Evolutionary conservation across 2,329 filamentous ascomycete species (phyloP).

Genomic region (Orbilia brochopaga): DNA sequence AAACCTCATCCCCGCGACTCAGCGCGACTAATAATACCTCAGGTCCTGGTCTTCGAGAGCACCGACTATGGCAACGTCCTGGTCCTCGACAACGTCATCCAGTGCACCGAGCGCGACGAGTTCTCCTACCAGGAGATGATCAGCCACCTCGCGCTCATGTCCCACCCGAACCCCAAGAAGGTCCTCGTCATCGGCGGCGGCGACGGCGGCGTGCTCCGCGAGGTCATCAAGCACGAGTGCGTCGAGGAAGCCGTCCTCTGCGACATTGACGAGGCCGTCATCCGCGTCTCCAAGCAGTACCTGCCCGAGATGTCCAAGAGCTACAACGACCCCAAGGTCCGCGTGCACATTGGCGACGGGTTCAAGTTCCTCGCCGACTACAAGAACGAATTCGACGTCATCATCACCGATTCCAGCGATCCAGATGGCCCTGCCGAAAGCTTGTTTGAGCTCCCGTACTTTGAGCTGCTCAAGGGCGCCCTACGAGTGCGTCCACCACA

Average conservation of each 20-base stretch:
- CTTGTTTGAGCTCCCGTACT: constrained; percentile 98
- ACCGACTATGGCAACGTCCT: constrained; percentile 95
- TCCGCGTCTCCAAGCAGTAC: constrained; percentile 97
- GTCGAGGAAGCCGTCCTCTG: constrained; percentile 96
- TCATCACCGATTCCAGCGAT: constrained; percentile 98
- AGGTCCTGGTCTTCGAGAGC: constrained; percentile 92
- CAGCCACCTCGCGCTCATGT: constrained; percentile 96
- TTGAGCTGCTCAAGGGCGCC: constrained; percentile 87
- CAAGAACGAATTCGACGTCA: constrained; percentile 98
- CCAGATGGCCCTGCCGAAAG: constrained; percentile 95
- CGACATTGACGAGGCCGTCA: constrained; percentile 99
- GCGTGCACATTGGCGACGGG: constrained; percentile 90
- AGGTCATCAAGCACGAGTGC: constrained; percentile 98
- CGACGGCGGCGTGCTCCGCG: constrained; percentile 94
- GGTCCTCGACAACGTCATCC: constrained; percentile 98
- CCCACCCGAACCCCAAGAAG: constrained; percentile 97
- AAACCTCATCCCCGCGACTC: neutral
- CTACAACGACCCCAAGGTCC: constrained; percentile 91
- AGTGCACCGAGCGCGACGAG: constrained; percentile 97
- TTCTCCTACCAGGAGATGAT: constrained; percentile 99
- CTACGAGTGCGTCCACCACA: constrained; percentile 49
- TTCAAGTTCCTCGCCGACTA: constrained; percentile 98
- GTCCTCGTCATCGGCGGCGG: constrained; percentile 97
- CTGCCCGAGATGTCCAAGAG: constrained; percentile 91
- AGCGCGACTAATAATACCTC: constrained; percentile 2